Evolutionary conservation across 179 eudicot species (phyloP), one percentile per base, ranked within the genome.

Genomic region (Gypsophila paniculata): DNA sequence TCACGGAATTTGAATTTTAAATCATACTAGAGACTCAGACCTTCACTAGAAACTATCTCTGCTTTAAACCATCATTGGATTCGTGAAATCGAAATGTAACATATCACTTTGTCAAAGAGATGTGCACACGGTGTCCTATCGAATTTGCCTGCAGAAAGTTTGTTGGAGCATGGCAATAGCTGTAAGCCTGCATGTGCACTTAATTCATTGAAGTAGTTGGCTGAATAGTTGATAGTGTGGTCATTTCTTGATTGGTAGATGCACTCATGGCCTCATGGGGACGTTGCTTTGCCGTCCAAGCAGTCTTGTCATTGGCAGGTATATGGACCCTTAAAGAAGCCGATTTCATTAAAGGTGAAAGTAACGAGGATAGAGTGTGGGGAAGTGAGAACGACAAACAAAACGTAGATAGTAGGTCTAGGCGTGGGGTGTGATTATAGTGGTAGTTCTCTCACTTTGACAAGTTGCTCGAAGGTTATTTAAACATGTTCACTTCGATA

Each of bases 61-160:
- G 29, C 32, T 42, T 22, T 42, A 4, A 21, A 10, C 29, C 39
- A 9, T 65, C 69, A 2, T 32, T 36, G 13, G 17, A 61, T 39
- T 65, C 34, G 13, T 42, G 29, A 44, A 17, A 0, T 18, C 32
- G 54, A 15, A 72, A 34, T 48, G 6, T 46, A 66, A 52, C 68
- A 15, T 53, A 49, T 36, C 61, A 19, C 32, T 17, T 2, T 9
- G 29, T 46, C 6, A 49, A 26, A 36, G 78, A 67, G 68, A 76
- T 29, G 72, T 25, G 72, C 73, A 73, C 61, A 14, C 66, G 60
- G 36, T 62, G 70, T 68, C 69, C 76, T 77, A 57, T 70, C 55
- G 25, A 53, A 42, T 83, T 68, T 69, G 53, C 58, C 70, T 51
- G 53, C 58, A 69, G 29, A 59, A 70, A 18, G 42, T 73, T 66